phyloP scores from a whole-genome alignment of 805 yeast genomes.

The Kluyveromyces dobzhanskii region DNA sequence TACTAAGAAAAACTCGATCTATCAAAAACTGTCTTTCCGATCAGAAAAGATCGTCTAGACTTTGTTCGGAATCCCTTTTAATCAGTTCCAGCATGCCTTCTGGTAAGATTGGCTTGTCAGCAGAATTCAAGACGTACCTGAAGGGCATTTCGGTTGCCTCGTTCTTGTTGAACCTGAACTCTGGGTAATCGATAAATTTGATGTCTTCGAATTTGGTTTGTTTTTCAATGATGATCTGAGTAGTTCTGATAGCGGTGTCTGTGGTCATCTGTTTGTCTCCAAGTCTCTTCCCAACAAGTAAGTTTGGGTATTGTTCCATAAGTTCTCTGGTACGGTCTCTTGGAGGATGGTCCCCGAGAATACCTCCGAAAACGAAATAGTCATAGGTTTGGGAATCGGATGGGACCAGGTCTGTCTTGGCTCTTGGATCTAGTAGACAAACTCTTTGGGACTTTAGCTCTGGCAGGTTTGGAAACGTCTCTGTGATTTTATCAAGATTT shows the following conservation, averaged over 20 bases:
- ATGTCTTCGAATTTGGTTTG: slow-evolving; percentile 58
- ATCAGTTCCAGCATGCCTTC: slow-evolving; percentile 85
- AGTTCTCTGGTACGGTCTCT: slow-evolving; percentile 91
- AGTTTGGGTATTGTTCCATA: slow-evolving; percentile 58
- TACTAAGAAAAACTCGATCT: too few relatives aligned
- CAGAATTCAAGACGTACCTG: slow-evolving; percentile 63
- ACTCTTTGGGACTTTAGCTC: slow-evolving; percentile 42
- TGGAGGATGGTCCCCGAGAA: slow-evolving; percentile 85
- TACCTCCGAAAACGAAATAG: slow-evolving; percentile 94
- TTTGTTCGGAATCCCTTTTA: slow-evolving; percentile 76
- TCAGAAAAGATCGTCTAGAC: slow-evolving; percentile 53
- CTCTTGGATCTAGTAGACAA: slow-evolving; percentile 86
- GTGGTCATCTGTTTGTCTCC: slow-evolving; percentile 95
- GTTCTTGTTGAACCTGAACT: slow-evolving; percentile 74
- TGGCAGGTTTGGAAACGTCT: slow-evolving; percentile 35
- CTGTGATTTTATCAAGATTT: slow-evolving; percentile 46
- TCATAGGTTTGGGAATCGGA: slow-evolving; percentile 59
- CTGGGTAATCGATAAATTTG: slow-evolving; percentile 87
- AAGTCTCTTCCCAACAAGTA: slow-evolving; percentile 72
- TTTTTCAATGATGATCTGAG: slow-evolving; percentile 66
- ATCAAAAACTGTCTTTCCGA: too few relatives aligned
- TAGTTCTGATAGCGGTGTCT: slow-evolving; percentile 92
- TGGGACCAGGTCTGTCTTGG: slow-evolving; percentile 64
- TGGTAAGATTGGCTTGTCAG: slow-evolving; percentile 76
- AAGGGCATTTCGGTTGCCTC: slow-evolving; percentile 98